These are phyloP conservation scores for Mortierella sp. DNA, from an alignment of 371 early-diverging fungal genomes.

Conservation along the genomic window DNA sequence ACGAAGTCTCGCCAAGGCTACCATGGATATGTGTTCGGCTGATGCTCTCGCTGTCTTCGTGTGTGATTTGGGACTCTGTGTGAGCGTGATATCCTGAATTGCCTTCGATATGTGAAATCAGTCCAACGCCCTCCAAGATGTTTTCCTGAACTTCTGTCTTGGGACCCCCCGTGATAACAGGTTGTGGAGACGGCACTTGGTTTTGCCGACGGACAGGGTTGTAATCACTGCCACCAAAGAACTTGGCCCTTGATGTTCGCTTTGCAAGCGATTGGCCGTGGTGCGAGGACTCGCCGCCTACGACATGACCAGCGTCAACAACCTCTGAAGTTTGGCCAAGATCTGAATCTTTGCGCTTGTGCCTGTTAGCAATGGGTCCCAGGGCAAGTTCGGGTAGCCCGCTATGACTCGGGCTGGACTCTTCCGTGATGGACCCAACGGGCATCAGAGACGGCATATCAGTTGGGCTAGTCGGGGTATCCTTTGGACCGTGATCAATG, in stretches of 20 bases:
- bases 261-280: slow-evolving; percentile 7
- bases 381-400: slow-evolving; percentile 10
- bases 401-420: no score
- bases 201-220: slow-evolving; percentile 19
- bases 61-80: no score
- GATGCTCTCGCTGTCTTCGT: no score
- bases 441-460: slow-evolving; percentile 17
- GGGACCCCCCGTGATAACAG: slow-evolving; percentile 7
- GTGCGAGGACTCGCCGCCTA: slow-evolving; percentile 4
- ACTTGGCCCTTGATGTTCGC: slow-evolving; percentile 27
- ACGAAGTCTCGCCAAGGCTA: no score
- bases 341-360: slow-evolving; percentile 25
- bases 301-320: slow-evolving; percentile 7
- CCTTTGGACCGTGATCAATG: slow-evolving; percentile 2
- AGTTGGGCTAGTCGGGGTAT: slow-evolving; percentile 6
- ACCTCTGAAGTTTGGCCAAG: background rate
- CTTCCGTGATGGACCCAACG: background rate
- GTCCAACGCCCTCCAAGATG: slow-evolving; percentile 1
- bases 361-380: slow-evolving; percentile 9
- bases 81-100: no score
- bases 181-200: slow-evolving; percentile 4
- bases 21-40: no score
- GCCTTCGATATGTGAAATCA: no score
- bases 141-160: slow-evolving; percentile 10
- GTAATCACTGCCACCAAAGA: slow-evolving; percentile 41